phyloP scores from a whole-genome alignment of 23 red algal species.

The Gracilariopsis chorda region DNA sequence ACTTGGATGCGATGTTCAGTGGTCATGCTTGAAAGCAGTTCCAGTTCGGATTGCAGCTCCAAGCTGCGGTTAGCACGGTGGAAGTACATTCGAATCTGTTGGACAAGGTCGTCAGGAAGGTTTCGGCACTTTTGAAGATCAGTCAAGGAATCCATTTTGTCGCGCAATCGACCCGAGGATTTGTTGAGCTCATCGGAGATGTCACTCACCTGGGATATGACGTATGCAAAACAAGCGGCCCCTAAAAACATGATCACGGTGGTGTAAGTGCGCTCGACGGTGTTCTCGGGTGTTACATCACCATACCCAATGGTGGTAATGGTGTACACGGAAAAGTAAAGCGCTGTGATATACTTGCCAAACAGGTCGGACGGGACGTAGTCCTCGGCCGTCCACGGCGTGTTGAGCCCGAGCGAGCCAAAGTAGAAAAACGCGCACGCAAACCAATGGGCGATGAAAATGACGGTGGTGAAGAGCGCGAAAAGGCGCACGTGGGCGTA shows the following conservation, averaged over 20 bases:
- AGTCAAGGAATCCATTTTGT: slow-evolving; percentile 52
- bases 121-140: slow-evolving; percentile 23
- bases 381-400: slow-evolving; percentile 18
- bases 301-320: slow-evolving; percentile 84
- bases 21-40: slow-evolving; percentile 37
- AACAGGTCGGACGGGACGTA: slow-evolving; percentile 31
- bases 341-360: slow-evolving; percentile 57
- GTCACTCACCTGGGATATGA: slow-evolving; percentile 63
- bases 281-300: slow-evolving; percentile 67
- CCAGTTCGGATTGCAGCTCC: slow-evolving; percentile 18
- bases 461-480: slow-evolving; percentile 27
- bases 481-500: slow-evolving; percentile 54
- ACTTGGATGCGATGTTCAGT: slow-evolving; percentile 38
- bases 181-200: slow-evolving; percentile 38
- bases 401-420: slow-evolving; percentile 23
- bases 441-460: slow-evolving; percentile 65
- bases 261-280: slow-evolving; percentile 49
- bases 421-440: slow-evolving; percentile 78
- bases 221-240: slow-evolving; percentile 65
- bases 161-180: slow-evolving; percentile 39
- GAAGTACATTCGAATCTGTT: slow-evolving; percentile 53
- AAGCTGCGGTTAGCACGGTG: slow-evolving; percentile 1
- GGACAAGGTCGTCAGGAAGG: slow-evolving; percentile 27
- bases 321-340: slow-evolving; percentile 81
- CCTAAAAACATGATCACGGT: slow-evolving; percentile 81